Base-by-base conservation (phyloP, 306 rosid genomes). In the Ammopiptanthus mongolicus region DNA sequence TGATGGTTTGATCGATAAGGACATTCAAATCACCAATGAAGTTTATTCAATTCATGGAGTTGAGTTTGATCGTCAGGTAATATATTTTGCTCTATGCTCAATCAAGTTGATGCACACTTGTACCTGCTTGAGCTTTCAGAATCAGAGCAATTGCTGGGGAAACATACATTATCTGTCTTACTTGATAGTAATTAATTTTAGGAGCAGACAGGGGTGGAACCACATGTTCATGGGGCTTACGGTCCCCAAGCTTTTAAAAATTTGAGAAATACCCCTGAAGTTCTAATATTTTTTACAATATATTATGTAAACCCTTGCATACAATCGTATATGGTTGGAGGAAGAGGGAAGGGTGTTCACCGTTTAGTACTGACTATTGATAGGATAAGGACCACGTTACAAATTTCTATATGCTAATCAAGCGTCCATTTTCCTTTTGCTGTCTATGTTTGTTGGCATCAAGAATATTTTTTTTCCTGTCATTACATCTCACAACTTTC, bases 11-110 rank as follows among this genome's bases (percentile, higher is more conserved):
- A 51, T 90, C 73, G 73, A 13, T 34, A 90, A 90, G 86, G 93
- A 96, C 79, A 66, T 66, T 60, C 57, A 83, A 77, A 86, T 92
- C 80, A 90, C 87, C 75, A 90, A 86, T 31, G 97, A 90, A 87
- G 87, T 96, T 70, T 96, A 90, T 83, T 96, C 99, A 50, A 17
- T 92, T 51, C 91, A 77, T 9, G 85, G 56, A 74, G 96, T 90
- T 80, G 98, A 90, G 48, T 96, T 89, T 86, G 93, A 96, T 53
- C 93, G 97, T 10, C 98, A 96, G 92, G 99, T 96, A 68, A 75
- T 79, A 75, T 79, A 29, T 14, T 42, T 50, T 46, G 59, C 63
- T 71, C 25, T 37, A n/a, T 23, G 53, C 48, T 15, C 3, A 25
- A 34, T 65, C 57, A 53, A 42, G 63, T 19, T 12, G 15, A 22